These are phyloP conservation scores for Cyclotella atomus DNA, from an alignment of 108 stramenopile species.

Conservation along the genomic window DNA sequence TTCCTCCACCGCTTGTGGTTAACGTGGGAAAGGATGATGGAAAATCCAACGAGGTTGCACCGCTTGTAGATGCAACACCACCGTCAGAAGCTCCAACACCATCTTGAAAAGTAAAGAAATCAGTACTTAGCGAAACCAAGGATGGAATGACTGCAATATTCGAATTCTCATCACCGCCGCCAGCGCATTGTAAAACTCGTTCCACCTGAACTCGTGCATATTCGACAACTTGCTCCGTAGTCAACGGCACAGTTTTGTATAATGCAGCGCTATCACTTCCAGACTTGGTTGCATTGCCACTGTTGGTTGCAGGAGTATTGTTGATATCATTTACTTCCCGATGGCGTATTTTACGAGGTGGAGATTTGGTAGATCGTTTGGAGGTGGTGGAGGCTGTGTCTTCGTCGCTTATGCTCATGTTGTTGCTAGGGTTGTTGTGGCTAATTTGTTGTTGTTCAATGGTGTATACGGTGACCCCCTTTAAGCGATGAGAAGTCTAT, in stretches of 20 bases:
- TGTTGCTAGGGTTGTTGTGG: neutral
- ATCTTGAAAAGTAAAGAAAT: neutral
- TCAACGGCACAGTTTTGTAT: neutral
- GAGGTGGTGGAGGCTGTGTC: neutral
- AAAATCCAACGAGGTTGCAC: neutral
- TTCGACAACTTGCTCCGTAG: neutral
- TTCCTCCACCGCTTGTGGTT: neutral
- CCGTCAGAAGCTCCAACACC: neutral
- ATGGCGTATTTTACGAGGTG: neutral
- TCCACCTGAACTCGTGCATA: slow-evolving; percentile 1
- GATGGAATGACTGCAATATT: slow-evolving; percentile 12
- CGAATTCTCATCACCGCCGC: neutral
- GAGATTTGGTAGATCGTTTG: neutral
- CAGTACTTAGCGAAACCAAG: neutral
- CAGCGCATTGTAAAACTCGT: neutral
- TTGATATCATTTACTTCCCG: neutral
- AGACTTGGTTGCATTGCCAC: too few relatives aligned
- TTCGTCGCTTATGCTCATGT: slow-evolving; percentile 45
- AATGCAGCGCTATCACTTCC: too few relatives aligned
- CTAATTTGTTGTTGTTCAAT: neutral
- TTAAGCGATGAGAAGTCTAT: too few relatives aligned
- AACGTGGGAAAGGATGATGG: neutral
- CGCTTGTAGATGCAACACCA: neutral
- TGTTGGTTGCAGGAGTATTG: too few relatives aligned
- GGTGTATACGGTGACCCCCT: too few relatives aligned